Evolutionary conservation across 2,329 filamentous ascomycete genomes (phyloP).

Genomic region (Epichloe brachyelytri): DNA sequence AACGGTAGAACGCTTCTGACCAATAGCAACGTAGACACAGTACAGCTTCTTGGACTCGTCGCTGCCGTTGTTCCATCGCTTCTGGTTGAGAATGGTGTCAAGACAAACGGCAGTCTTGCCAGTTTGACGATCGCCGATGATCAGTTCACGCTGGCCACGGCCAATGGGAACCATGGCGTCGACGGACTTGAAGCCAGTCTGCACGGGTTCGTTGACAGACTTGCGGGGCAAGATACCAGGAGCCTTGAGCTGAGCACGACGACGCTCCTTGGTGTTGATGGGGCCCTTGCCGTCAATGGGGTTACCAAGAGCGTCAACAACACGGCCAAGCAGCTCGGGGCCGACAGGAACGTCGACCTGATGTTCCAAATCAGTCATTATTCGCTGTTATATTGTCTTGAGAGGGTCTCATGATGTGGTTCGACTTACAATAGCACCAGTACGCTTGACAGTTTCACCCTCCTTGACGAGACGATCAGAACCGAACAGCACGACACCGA

Average conservation of each 20-base stretch:
- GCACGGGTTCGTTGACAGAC: slow-evolving; percentile 96
- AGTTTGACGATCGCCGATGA: slow-evolving; percentile 99
- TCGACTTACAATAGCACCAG: slow-evolving; percentile 85
- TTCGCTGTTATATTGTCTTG: not conserved
- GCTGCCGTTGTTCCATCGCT: slow-evolving; percentile 79
- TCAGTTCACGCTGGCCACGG: slow-evolving; percentile 99
- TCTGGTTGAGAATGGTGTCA: slow-evolving; percentile 98
- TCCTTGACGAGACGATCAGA: slow-evolving; percentile 99
- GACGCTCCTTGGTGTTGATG: slow-evolving; percentile 78
- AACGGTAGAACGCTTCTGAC: slow-evolving; percentile 98
- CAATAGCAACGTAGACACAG: slow-evolving; percentile 98
- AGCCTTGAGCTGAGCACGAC: slow-evolving; percentile 97
- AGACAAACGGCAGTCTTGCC: slow-evolving; percentile 98
- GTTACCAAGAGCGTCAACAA: slow-evolving; percentile 96
- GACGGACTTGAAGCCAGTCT: slow-evolving; percentile 98
- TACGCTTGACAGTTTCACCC: slow-evolving; percentile 99
- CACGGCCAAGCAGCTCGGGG: slow-evolving; percentile 85
- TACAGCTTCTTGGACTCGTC: slow-evolving; percentile 98
- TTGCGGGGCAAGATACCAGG: slow-evolving; percentile 93
- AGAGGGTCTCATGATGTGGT: no score
- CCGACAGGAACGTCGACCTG: slow-evolving; percentile 97
- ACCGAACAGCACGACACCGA: slow-evolving; percentile 99
- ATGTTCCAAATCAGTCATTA: slow-evolving; percentile 12
- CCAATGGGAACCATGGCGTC: slow-evolving; percentile 99
- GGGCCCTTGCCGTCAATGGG: slow-evolving; percentile 99